Conservation (phyloP, 2,329 filamentous ascomycete genomes). For the Alternaria triticimaculans region DNA sequence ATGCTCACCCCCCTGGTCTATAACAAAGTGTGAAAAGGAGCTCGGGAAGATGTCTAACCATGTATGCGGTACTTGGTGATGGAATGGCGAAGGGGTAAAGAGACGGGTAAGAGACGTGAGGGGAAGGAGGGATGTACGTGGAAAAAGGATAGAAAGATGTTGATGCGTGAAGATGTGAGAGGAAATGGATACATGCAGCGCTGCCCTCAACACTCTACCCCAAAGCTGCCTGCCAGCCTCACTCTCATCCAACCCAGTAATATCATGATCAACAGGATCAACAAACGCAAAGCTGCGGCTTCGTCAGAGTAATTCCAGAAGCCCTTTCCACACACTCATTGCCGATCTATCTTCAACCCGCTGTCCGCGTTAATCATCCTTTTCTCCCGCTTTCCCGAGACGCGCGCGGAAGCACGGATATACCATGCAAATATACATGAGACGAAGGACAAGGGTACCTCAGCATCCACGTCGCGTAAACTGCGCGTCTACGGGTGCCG, state of each 20-base stretch:
- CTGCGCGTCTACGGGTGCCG: background rate
- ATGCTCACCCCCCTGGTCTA: slow-evolving; percentile 3
- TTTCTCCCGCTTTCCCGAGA: background rate
- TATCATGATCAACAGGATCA: background rate
- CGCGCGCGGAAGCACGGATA: background rate
- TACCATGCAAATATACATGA: background rate
- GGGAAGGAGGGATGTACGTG: background rate
- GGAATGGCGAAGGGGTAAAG: background rate
- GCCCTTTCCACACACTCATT: background rate
- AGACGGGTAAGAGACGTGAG: background rate
- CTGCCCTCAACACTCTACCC: background rate
- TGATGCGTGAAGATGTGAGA: background rate
- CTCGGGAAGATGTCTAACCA: background rate
- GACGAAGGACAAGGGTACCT: background rate
- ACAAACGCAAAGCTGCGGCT: background rate
- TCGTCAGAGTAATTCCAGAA: background rate
- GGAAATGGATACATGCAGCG: background rate
- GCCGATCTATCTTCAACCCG: background rate
- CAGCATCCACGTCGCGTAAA: background rate
- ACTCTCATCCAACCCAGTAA: background rate
- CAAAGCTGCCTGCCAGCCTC: background rate
- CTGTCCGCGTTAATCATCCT: background rate
- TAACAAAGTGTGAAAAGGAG: background rate
- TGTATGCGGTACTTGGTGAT: background rate
- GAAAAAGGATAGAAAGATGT: background rate